Percentiles rank a stretch among this genome's conserved stretches.
phyloP scores from a whole-genome alignment of 2,329 filamentous ascomycete species.

The Xylariaceae sp. region DNA sequence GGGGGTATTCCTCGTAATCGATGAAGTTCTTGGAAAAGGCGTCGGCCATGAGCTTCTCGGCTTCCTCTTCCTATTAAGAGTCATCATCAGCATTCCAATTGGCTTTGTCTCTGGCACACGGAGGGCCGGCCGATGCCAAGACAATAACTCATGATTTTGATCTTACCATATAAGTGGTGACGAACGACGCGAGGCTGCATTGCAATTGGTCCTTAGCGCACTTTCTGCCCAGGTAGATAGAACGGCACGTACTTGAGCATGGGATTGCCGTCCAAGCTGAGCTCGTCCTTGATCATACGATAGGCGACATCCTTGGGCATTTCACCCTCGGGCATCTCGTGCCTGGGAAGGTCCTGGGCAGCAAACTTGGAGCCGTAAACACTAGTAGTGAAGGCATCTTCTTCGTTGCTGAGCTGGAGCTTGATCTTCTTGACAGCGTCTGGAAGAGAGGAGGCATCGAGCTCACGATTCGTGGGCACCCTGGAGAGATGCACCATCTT shows the following conservation, averaged over 20 bases:
- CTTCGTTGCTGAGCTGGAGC: constrained; percentile 45
- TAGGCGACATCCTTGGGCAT: constrained; percentile 95
- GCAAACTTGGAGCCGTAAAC: constrained; percentile 89
- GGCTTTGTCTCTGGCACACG: constrained; percentile 1
- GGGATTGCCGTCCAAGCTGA: constrained; percentile 86
- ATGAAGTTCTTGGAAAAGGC: constrained; percentile 94
- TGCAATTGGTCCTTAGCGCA: constrained; percentile 2
- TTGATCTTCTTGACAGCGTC: constrained; percentile 38
- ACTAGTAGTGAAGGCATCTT: constrained; percentile 64
- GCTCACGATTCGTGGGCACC: constrained; percentile 30
- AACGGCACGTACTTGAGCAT: constrained; percentile 77
- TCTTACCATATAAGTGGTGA: constrained; percentile 89
- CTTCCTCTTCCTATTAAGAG: constrained; percentile 92
- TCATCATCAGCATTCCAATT: too few species aligned
- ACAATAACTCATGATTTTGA: not conserved
- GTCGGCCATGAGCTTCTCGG: constrained; percentile 91
- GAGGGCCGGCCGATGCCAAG: not conserved
- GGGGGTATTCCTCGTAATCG: constrained; percentile 81
- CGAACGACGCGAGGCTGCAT: constrained; percentile 78
- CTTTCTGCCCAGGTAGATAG: too few species aligned
- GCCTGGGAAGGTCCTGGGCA: constrained; percentile 69
- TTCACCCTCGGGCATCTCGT: constrained; percentile 83
- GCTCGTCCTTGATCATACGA: constrained; percentile 92
- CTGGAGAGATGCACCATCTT: constrained; percentile 50
- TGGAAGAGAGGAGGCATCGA: constrained; percentile 23